These are phyloP conservation scores for Yamadazyma atmosphaerica DNA, from an alignment of 1,139 yeast species.

Conservation along the genomic window DNA sequence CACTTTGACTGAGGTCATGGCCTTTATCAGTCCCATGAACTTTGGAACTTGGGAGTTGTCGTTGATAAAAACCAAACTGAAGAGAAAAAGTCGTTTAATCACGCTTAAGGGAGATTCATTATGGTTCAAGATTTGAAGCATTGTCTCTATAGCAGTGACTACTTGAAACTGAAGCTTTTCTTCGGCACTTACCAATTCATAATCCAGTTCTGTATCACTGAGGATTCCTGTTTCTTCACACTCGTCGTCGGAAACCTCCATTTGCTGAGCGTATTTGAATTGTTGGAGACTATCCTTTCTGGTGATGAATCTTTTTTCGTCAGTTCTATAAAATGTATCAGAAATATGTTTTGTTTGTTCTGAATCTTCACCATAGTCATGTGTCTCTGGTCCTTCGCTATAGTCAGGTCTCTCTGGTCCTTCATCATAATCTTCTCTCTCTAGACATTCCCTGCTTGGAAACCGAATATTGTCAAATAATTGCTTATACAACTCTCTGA, in stretches of 20 bases:
- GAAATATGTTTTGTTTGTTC: slow-evolving; percentile 14
- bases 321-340: slow-evolving; percentile 10
- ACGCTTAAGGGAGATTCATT: slow-evolving; percentile 28
- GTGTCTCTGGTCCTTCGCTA: no score
- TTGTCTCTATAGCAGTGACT: slow-evolving; percentile 10
- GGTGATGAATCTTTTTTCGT: neutral
- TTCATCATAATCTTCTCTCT: no score
- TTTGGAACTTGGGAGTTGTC: slow-evolving; percentile 14
- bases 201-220: slow-evolving; percentile 22
- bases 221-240: slow-evolving; percentile 19
- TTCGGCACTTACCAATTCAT: slow-evolving; percentile 5
- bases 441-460: no score
- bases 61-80: slow-evolving; percentile 20
- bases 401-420: no score
- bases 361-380: no score
- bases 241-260: slow-evolving; percentile 38
- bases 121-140: slow-evolving; percentile 18
- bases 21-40: slow-evolving; percentile 15
- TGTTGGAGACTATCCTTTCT: slow-evolving; percentile 1
- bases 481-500: slow-evolving; percentile 6
- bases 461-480: slow-evolving; percentile 6
- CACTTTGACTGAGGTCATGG: slow-evolving; percentile 13
- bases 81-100: slow-evolving; percentile 28
- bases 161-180: slow-evolving; percentile 7
- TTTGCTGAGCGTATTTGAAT: slow-evolving; percentile 18